A percentile compares a stretch with the other conserved stretches of the same genome.
Conservation (phyloP, 805 yeast species). For the Grigorovia humatica region DNA sequence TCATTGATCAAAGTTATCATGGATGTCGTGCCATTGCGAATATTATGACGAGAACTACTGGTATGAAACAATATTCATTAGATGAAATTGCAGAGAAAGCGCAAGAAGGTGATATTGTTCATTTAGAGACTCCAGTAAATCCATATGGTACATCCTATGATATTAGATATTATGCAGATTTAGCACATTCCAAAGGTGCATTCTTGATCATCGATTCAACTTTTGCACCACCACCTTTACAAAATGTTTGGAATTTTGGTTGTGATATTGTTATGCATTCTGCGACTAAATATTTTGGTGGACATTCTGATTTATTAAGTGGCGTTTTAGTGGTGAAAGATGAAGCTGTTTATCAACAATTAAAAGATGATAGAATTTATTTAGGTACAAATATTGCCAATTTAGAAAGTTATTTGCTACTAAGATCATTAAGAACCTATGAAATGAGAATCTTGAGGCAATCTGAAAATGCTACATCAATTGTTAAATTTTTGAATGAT, state of each 20-base stretch:
- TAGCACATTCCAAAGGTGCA: conserved; percentile 75
- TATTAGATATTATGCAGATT: conserved; percentile 49
- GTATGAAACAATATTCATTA: conserved; percentile 40
- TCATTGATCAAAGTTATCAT: conserved; percentile 74
- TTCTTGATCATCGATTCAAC: conserved; percentile 69
- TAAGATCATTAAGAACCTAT: conserved; percentile 74
- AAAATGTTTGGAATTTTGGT: conserved; percentile 70
- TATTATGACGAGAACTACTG: conserved; percentile 50
- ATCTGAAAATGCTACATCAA: conserved; percentile 45
- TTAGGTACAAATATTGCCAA: conserved; percentile 76
- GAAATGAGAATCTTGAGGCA: conserved; percentile 64
- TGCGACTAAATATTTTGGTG: conserved; percentile 88
- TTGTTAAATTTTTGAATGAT: conserved; percentile 50
- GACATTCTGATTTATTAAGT: conserved; percentile 86
- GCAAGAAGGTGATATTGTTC: conserved; percentile 62
- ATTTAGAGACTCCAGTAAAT: conserved; percentile 80
- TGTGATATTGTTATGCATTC: conserved; percentile 90
- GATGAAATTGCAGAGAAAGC: conserved; percentile 40
- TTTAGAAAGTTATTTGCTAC: conserved; percentile 60
- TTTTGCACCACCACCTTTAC: conserved; percentile 88
- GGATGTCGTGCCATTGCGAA: conserved; percentile 69
- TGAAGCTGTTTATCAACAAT: conserved; percentile 32
- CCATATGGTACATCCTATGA: conserved; percentile 66
- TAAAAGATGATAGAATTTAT: conserved; percentile 53
- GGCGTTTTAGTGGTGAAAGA: conserved; percentile 69